A percentile compares a stretch with the other conserved stretches of the same genome.
phyloP scores from a whole-genome alignment of 352 stramenopile genomes.

The Aphanomyces astaci region DNA sequence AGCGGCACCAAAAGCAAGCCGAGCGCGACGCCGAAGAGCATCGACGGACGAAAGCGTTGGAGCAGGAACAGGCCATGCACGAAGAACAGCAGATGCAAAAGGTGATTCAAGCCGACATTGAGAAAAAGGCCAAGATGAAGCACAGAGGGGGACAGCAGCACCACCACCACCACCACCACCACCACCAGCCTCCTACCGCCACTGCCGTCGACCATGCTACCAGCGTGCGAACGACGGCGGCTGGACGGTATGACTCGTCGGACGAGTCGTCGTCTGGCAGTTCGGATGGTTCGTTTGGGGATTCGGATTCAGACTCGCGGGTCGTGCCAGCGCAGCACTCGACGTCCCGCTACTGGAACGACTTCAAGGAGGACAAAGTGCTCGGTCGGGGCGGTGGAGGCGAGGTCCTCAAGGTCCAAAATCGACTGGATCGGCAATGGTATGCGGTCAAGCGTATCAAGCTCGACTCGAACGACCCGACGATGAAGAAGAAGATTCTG shows the following conservation, averaged over 20 bases:
- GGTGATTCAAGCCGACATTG: conserved; percentile 66
- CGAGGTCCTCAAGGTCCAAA: conserved; percentile 78
- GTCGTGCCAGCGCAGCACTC: conserved; percentile 30
- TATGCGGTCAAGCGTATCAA: conserved; percentile 86
- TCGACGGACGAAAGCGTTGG: conserved; percentile 34
- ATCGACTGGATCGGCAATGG: conserved; percentile 71
- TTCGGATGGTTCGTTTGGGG: neutral
- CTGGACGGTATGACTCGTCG: neutral
- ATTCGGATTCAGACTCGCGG: conserved; percentile 26
- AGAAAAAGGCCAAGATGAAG: conserved; percentile 52
- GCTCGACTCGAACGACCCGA: conserved; percentile 73
- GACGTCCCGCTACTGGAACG: conserved; percentile 70
- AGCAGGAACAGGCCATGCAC: conserved; percentile 52
- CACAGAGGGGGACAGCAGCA: conserved; percentile 34
- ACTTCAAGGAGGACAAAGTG: conserved; percentile 82
- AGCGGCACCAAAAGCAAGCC: conserved; percentile 55
- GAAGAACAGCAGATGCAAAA: conserved; percentile 71
- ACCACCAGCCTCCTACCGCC: neutral
- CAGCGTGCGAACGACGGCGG: conserved; percentile 16
- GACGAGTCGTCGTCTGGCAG: neutral
- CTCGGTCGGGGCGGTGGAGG: conserved; percentile 71
- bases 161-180: neutral
- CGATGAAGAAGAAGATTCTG: conserved; percentile 93
- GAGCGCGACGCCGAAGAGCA: conserved; percentile 57
- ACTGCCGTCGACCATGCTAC: conserved; percentile 23